These are phyloP conservation scores for Blastomyces emzantsi DNA, from an alignment of 2,329 filamentous ascomycete species.

Conservation along the genomic window DNA sequence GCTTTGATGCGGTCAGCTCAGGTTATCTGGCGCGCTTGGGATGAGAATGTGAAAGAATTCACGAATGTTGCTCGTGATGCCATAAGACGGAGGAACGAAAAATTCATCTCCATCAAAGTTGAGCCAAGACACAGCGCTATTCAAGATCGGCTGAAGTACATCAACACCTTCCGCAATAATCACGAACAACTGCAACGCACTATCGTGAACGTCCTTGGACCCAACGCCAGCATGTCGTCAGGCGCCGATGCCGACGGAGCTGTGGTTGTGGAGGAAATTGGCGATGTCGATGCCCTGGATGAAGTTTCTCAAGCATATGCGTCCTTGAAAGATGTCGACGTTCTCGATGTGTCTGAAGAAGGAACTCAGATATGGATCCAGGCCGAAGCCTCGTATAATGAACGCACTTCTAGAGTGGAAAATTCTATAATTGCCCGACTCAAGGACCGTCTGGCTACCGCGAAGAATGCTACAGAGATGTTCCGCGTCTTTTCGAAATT, in stretches of 20 bases:
- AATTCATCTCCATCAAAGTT: slow-evolving; percentile 98
- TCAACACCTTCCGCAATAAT: slow-evolving; percentile 88
- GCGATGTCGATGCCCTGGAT: slow-evolving; percentile 92
- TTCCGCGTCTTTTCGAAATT: slow-evolving; percentile 99
- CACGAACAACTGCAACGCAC: slow-evolving; percentile 96
- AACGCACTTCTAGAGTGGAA: slow-evolving; percentile 91
- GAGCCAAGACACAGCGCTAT: slow-evolving; percentile 76
- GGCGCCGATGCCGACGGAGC: slow-evolving; percentile 47
- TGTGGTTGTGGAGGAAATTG: slow-evolving; percentile 83
- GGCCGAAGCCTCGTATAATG: slow-evolving; percentile 93
- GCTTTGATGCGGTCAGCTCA: slow-evolving; percentile 75
- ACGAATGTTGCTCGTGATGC: slow-evolving; percentile 95
- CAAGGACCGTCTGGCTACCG: slow-evolving; percentile 83
- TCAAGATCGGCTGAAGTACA: slow-evolving; percentile 85
- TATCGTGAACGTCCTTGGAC: slow-evolving; percentile 91
- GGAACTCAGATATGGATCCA: slow-evolving; percentile 89
- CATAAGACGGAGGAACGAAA: slow-evolving; percentile 85
- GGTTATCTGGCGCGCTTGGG: slow-evolving; percentile 84
- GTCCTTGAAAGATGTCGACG: slow-evolving; percentile 85
- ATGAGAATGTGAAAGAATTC: slow-evolving; percentile 94
- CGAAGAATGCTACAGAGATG: slow-evolving; percentile 98
- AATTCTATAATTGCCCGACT: slow-evolving; percentile 97
- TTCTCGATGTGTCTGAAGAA: slow-evolving; percentile 82
- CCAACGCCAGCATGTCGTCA: slow-evolving; percentile 48
- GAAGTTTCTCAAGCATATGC: slow-evolving; percentile 94